Conservation (phyloP, 805 yeast genomes). For the Monosporozyma unispora region DNA sequence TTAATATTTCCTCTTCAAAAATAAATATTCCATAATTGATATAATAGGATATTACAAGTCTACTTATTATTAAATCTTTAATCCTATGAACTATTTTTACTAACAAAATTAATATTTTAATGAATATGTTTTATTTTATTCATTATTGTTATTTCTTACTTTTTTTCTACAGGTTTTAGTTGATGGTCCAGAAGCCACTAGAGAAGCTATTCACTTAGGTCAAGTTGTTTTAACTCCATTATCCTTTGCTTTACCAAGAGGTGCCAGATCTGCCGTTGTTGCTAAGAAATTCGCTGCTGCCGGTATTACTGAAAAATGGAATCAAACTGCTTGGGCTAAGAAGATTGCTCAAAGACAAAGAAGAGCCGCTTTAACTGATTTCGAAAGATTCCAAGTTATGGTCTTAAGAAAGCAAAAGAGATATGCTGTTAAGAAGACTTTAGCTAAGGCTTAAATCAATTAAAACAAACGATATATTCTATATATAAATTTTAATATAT, state of each 20-base stretch:
- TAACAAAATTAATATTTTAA: slow-evolving; percentile 1
- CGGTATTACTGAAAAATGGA: slow-evolving; percentile 84
- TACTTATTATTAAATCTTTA: no score
- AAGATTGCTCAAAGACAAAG: slow-evolving; percentile 91
- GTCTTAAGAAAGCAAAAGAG: slow-evolving; percentile 97
- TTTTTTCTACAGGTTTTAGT: slow-evolving; percentile 57
- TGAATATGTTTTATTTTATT: neutral
- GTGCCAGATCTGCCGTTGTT: slow-evolving; percentile 79
- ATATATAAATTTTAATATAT: slow-evolving; percentile 1
- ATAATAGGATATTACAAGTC: no score
- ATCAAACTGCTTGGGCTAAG: slow-evolving; percentile 93
- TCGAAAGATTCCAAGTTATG: slow-evolving; percentile 98
- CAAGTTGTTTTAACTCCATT: slow-evolving; percentile 89
- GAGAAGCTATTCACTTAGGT: slow-evolving; percentile 85
- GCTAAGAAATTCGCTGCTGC: slow-evolving; percentile 91
- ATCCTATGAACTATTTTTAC: no score
- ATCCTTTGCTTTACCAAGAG: slow-evolving; percentile 88
- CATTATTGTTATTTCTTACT: slow-evolving; percentile 5
- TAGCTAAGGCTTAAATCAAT: slow-evolving; percentile 77
- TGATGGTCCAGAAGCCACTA: slow-evolving; percentile 90
- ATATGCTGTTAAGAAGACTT: slow-evolving; percentile 89
- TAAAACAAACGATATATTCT: slow-evolving; percentile 1
- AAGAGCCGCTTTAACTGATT: slow-evolving; percentile 89
- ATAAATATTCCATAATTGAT: no score
- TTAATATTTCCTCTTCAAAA: no score